phyloP scores from a whole-genome alignment of 768 basidiomycete genomes.

The Lentinula sp. region DNA sequence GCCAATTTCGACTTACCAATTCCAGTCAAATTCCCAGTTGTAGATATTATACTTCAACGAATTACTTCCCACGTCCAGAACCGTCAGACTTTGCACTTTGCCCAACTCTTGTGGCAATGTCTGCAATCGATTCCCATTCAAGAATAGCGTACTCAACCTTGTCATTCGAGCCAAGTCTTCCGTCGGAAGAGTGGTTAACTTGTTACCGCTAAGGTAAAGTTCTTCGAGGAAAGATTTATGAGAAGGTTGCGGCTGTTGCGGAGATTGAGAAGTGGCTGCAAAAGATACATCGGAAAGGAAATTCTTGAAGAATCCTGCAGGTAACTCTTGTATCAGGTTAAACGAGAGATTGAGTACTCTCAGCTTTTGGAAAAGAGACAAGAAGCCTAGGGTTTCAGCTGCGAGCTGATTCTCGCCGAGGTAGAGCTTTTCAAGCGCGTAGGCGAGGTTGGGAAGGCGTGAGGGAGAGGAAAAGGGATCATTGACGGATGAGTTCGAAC shows the following conservation, averaged over 20 bases:
- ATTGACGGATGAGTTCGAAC: conserved; percentile 26
- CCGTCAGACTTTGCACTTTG: conserved; percentile 69
- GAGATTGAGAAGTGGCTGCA: neutral
- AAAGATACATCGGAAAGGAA: conserved; percentile 21
- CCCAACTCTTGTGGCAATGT: conserved; percentile 88
- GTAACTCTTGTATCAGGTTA: conserved; percentile 87
- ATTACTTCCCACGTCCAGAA: conserved; percentile 93
- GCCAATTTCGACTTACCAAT: conserved; percentile 58
- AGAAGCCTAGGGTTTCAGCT: conserved; percentile 69
- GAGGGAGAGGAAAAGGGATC: conserved; percentile 15
- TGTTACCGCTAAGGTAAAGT: conserved; percentile 94
- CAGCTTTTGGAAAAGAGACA: conserved; percentile 74
- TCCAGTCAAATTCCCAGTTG: conserved; percentile 99
- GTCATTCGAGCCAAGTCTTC: conserved; percentile 78
- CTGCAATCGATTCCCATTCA: conserved; percentile 93
- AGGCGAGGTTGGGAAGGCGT: conserved; percentile 51
- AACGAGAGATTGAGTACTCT: conserved; percentile 87
- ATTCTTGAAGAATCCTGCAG: conserved; percentile 67
- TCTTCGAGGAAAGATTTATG: conserved; percentile 55
- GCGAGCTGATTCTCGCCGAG: conserved; percentile 86
- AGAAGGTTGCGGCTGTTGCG: neutral
- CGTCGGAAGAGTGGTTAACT: conserved; percentile 80
- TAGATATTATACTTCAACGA: conserved; percentile 93
- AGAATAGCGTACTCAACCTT: conserved; percentile 66
- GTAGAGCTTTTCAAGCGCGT: conserved; percentile 71